phyloP scores from a whole-genome alignment of 257 asterid genomes.

The Cordia subcordata region DNA sequence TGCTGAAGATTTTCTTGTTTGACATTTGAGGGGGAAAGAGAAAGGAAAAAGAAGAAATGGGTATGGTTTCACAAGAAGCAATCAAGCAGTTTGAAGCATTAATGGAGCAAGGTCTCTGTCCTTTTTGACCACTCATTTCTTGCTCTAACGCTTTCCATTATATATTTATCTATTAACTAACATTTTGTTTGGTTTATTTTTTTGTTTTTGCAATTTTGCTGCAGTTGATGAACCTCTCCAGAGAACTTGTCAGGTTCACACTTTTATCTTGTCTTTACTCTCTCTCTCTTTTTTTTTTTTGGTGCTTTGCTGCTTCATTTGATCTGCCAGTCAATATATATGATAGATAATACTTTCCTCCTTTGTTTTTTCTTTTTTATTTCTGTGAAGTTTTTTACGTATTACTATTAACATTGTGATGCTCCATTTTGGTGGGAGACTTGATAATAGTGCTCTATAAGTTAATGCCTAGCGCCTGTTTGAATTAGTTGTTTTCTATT shows the following conservation, averaged over 20 bases:
- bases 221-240: conserved; percentile 67
- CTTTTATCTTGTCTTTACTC: conserved; percentile 12
- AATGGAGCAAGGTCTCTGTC: conserved; percentile 42
- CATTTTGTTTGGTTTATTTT: conserved; percentile 23
- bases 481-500: too few species aligned
- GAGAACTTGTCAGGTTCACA: conserved; percentile 57
- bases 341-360: too few species aligned
- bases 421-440: too few species aligned
- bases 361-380: too few species aligned
- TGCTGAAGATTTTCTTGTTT: too few species aligned
- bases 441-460: too few species aligned
- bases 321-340: background rate
- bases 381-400: too few species aligned
- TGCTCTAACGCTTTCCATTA: background rate
- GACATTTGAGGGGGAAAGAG: background rate
- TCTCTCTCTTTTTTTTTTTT: background rate
- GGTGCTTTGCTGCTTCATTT: background rate
- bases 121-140: background rate
- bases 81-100: conserved; percentile 48
- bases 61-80: conserved; percentile 62
- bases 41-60: conserved; percentile 33
- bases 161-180: background rate
- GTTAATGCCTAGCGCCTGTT: too few species aligned
- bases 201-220: conserved; percentile 5
- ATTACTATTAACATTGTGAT: too few species aligned